Percentiles rank a stretch among this genome's conserved stretches.
Evolutionary conservation across 805 yeast species (phyloP).

Genomic region (Candida fluviatilis): DNA sequence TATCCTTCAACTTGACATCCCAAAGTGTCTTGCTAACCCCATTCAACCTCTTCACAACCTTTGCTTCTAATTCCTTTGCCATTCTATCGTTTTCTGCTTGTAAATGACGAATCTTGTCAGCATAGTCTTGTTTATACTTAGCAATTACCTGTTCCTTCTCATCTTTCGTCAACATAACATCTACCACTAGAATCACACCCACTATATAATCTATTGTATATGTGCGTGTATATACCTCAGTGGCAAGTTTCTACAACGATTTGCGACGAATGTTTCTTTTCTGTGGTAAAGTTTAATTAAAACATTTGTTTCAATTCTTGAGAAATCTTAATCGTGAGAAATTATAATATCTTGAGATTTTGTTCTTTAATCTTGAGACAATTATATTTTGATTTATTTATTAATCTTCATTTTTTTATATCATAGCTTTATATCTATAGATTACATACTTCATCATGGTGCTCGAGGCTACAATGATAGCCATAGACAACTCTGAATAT

Average conservation of each 20-base stretch:
- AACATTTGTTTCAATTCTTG: too few species aligned
- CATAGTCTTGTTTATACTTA: constrained; percentile 1
- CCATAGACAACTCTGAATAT: constrained; percentile 92
- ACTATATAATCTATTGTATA: too few species aligned
- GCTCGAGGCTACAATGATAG: constrained; percentile 92
- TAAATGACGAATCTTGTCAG: background rate
- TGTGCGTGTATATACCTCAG: background rate
- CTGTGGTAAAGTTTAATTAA: too few species aligned
- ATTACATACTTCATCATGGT: constrained; percentile 52
- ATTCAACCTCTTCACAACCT: constrained; percentile 40
- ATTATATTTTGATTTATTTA: background rate
- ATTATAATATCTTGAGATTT: too few species aligned
- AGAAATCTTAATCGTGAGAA: too few species aligned
- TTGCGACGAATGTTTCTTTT: too few species aligned
- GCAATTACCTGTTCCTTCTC: constrained; percentile 1
- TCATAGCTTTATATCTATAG: background rate
- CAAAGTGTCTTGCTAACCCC: constrained; percentile 47
- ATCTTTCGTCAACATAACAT: constrained; percentile 4
- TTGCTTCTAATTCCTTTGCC: constrained; percentile 27
- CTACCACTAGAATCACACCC: too few species aligned
- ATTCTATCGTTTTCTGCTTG: constrained; percentile 15
- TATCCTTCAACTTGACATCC: constrained; percentile 43
- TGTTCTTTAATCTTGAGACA: too few species aligned
- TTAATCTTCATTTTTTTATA: too few species aligned
- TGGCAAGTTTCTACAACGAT: too few species aligned